Conservation (phyloP, 2,329 filamentous ascomycete genomes). For the Biscogniauxia mediterranea region DNA sequence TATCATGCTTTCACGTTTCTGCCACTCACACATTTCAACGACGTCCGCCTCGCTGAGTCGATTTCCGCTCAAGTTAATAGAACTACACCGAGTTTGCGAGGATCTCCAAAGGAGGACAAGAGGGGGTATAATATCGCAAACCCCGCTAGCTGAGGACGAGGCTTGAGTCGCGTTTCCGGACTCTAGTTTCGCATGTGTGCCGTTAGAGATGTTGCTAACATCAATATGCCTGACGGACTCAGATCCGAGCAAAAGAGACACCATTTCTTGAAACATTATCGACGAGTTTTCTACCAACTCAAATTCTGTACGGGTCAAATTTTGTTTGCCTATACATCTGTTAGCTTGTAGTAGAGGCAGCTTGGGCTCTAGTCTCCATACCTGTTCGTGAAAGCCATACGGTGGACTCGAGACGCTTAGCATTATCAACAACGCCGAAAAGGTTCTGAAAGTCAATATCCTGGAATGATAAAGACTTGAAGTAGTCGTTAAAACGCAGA, state of each 20-base stretch:
- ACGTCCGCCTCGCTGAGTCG: conserved; percentile 45
- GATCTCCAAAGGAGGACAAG: conserved; percentile 50
- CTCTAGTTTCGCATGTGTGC: conserved; percentile 17
- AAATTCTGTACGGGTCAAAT: conserved; percentile 47
- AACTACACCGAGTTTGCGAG: conserved; percentile 48
- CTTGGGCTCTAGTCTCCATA: conserved; percentile 27
- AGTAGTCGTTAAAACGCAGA: conserved; percentile 58
- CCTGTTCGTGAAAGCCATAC: conserved; percentile 53
- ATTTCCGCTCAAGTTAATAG: conserved; percentile 51
- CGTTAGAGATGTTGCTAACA: conserved; percentile 42
- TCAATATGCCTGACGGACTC: conserved; percentile 56
- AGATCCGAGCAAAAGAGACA: conserved; percentile 54
- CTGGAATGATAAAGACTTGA: conserved; percentile 55
- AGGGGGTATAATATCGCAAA: conserved; percentile 45
- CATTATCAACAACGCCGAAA: conserved; percentile 41
- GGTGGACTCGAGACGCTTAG: conserved; percentile 44
- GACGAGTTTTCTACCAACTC: conserved; percentile 48
- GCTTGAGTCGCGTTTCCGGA: conserved; percentile 15
- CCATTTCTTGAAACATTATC: conserved; percentile 55
- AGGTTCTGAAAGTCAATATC: conserved; percentile 49
- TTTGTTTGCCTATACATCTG: conserved; percentile 31
- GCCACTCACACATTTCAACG: conserved; percentile 45
- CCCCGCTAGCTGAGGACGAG: conserved; percentile 9
- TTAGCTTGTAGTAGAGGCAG: conserved; percentile 18
- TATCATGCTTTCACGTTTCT: not conserved